Conservation (phyloP, 139 green algal species). For the Medakamo hakoo region DNA sequence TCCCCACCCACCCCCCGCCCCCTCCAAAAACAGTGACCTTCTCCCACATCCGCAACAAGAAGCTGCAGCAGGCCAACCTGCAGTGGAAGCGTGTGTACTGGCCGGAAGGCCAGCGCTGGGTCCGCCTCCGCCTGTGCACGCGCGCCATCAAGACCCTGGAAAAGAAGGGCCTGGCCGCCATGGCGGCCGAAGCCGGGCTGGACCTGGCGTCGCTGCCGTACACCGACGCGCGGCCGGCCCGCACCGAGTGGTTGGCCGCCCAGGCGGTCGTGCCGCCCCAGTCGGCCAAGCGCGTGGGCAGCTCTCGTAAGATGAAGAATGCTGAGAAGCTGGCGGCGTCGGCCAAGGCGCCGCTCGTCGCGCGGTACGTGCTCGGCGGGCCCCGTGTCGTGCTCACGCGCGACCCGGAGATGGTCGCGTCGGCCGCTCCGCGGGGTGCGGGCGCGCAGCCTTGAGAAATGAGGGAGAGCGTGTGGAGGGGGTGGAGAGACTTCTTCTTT, state of each 20-base stretch:
- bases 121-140: conserved; percentile 59
- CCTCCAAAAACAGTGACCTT: conserved; percentile 91
- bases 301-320: conserved; percentile 71
- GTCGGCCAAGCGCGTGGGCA: conserved; percentile 24
- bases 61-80: conserved; percentile 90
- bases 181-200: conserved; percentile 78
- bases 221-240: conserved; percentile 23
- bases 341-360: conserved; percentile 33
- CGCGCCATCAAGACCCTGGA: conserved; percentile 65
- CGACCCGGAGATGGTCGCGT: neutral
- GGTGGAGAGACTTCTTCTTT: no score
- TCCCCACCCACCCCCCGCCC: no score
- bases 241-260: conserved; percentile 23
- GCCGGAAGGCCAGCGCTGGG: conserved; percentile 46
- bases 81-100: conserved; percentile 53
- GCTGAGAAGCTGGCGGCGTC: conserved; percentile 65
- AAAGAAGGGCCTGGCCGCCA: conserved; percentile 73
- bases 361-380: conserved; percentile 22
- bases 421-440: no score
- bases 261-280: conserved; percentile 15
- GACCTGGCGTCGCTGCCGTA: conserved; percentile 78
- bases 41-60: conserved; percentile 94
- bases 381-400: neutral
- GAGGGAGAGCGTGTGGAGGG: no score
- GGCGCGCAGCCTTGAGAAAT: no score